Evolutionary conservation across 2,329 filamentous ascomycete species (phyloP), one percentile per base, ranked within the genome.

Genomic region (Colletotrichum sojae): DNA sequence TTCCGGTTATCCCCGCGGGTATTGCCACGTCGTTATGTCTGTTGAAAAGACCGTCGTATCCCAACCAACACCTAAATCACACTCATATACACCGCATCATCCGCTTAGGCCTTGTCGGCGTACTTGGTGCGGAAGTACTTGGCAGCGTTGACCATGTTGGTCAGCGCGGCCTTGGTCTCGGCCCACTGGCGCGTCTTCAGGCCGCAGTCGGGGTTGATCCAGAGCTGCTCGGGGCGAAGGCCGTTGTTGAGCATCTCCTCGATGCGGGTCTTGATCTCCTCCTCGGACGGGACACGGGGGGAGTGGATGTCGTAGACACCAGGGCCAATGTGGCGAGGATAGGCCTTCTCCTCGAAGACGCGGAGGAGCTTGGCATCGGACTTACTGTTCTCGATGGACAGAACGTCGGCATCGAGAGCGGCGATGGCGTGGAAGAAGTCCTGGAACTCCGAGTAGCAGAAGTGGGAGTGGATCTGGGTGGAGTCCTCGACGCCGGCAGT

Each of bases 371-470:
- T 99, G 81, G 96, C 96, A 79, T 99, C 96, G 77, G 94, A 97
- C 92, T 99, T 99, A 92, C 93, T 97, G 94, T 99, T 99, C 92
- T 99, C 96, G 77, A 99, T 99, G 80, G 94, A 97, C 78, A 99
- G 91, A 73, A 99, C 96, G 85, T 99, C 96, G 73, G 96, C 95
- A 82, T 99, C 96, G 73, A 99, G 92, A 71, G 96, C 95, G 74
- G 96, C 94, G 77, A 99, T 99, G 85, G 96, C 96, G 86, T 98
- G 94, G 94, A 99, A 99, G 90, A 99, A 99, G 89, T 99, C 96
- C 88, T 99, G 96, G 94, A 99, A 99, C 90, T 99, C 96, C 61
- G 96, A 98, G 92, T 99, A 99, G 85, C 96, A 99, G 93, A 99
- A 99, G 89, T 99, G 96, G 73, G 95, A 98, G 92, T 99, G 96